Base-by-base conservation (phyloP, 805 yeast species). In the Myxozyma sirexii region DNA sequence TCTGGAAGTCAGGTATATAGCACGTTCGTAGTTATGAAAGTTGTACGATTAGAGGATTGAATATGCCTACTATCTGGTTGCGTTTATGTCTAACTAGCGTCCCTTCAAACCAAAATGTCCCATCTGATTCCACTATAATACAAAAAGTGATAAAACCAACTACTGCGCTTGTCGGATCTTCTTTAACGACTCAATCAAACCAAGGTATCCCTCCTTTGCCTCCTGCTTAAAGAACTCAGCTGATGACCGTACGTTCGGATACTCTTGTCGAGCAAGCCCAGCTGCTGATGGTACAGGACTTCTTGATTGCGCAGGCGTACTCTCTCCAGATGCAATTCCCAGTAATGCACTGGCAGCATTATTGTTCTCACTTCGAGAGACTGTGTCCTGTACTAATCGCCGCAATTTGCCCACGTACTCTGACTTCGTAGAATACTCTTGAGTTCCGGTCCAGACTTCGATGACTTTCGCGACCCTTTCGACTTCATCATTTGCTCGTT, bases 171-270 rank as follows among this genome's bases (percentile, higher is more conserved):
- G 65, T 15, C 65, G 35, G 3, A 61, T 61, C 44, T 61, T 61
- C 47, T 56, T 56, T 39, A 58, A 35, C 7, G 65, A 61, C 24
- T 61, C 65, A 15, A 61, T 45, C 24, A 61, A 33, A 8, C 65
- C 65, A 13, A 56, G 26, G 31, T 58, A 57, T 24, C 65, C 65
- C 26, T 61, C 65, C 43, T 52, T 54, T 17, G 65, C 65, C 27
- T 61, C 65, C 38, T 61, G 65, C 46, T 45, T 54, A n/a, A 61
- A 43, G 31, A 43, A 54, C 52, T 61, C 65, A 7, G 65, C 65
- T 12, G 65, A 61, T n/a, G 65, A 58, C 17, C 64, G 46, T 43
- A 57, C 55, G 26, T 53, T 57, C 10, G 60, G 57, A 37, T 51
- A 56, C 10, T 56, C 64, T 27, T 52, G 57, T n/a, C 55, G 35